Evolutionary conservation across 495 filamentous ascomycete species (phyloP), one percentile per base, ranked within the genome.

Genomic region (Aspergillus coremiiformis): DNA sequence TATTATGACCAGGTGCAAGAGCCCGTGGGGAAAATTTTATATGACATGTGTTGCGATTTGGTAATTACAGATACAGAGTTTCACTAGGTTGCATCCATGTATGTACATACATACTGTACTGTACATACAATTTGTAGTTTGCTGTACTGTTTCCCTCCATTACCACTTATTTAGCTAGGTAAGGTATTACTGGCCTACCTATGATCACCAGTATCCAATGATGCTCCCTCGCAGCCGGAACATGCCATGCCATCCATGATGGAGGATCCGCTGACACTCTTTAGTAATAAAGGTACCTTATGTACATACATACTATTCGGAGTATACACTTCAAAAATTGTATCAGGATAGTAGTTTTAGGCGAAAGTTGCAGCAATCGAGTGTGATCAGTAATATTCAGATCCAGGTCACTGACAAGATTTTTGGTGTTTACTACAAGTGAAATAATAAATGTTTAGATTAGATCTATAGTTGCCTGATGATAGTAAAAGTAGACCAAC

Each of bases 401-500:
- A 29, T 29, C 14, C 30, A 39, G 50, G 50, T 29, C 37, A 44
- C 20, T 29, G 7, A 35, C 22, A 49, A 32, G 20, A 41, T 39
- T 45, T 19, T 52, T 17, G 47, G 39, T 27, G 39, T 44, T 49
- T 49, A 44, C 44, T 51, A 50, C 50, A 56, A 51, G 53, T 62
- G 59, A 53, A 53, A 60, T 57, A 57, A 58, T 55, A 52, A 42
- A 56, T 43, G 49, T 49, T 58, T 52, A 60, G 57, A 60, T 59
- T 63, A 59, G 60, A 63, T 62, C 60, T 53, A 51, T 53, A 43
- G 46, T 55, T 29, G 56, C 56, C 60, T 56, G 60, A 63, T 59
- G 60, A 59, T 56, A 56, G 56, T 23, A 62, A 50, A 44, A 41
- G 10, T 6, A 11, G 17, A 11, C 5, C 24, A 27, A 27, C 4